Base-by-base conservation (phyloP, 257 asterid species). In the Nemophila menziesii region DNA sequence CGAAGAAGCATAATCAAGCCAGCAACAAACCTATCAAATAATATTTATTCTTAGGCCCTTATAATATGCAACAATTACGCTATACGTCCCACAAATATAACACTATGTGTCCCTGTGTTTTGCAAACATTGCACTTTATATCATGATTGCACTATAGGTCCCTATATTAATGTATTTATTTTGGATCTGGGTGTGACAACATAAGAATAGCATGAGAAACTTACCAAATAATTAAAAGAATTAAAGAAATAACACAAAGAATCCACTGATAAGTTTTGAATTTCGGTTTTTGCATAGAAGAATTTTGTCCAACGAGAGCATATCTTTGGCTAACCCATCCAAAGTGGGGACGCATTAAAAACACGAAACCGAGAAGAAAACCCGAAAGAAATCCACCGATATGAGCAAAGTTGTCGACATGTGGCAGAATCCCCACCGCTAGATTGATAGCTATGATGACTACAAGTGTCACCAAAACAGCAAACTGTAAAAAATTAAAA, bases 381-480 rank as follows among this genome's bases (percentile, higher is more conserved):
- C 96, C 98, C 24, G 94, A 70, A 29, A 82, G 37, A 63, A 86
- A 86, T 17, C 97, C 97, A 56, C 97, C 97, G 33, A 86, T 58
- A 44, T 82, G 94, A 58, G 97, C 94, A 44, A 82, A 82, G 70
- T 86, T 81, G 66, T 86, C 96, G 41, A 86, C 92, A 20, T 86
- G 96, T 4, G 96, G 96, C 53, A 86, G 96, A 56, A 82, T 60
- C 38, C 94, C 96, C 8, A 86, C 86, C 0, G 86, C 89, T 40
- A 86, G 65, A 58, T 86, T 82, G 60, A 86, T 47, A 44, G 57
- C 80, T 39, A 82, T 72, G 21, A 86, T 82, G 36, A 82, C 48
- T 60, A 79, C 69, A 39, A 86, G 96, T 37, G 86, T 82, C 57
- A 77, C 49, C 24, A 81, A 62, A 26, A 86, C 81, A 38, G 72